Evolutionary conservation across 2,329 filamentous ascomycete genomes (phyloP).

Genomic region (Apiospora hydei): DNA sequence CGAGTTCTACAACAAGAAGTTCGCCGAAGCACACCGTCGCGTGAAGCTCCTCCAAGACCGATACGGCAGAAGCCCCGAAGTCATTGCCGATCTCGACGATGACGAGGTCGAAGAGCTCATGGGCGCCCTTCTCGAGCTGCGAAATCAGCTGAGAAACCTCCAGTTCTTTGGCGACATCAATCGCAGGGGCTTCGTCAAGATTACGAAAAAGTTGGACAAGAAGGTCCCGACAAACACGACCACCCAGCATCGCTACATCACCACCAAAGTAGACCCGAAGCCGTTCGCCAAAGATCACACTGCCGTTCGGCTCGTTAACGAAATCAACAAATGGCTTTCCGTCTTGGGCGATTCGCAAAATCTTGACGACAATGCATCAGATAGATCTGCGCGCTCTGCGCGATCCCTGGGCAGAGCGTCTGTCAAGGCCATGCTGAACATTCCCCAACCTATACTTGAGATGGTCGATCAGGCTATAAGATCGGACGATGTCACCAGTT

Average conservation of each 20-base stretch:
- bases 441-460: slow-evolving; percentile 74
- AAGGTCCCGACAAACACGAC: slow-evolving; percentile 75
- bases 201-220: slow-evolving; percentile 98
- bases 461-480: slow-evolving; percentile 75
- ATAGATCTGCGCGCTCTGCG: slow-evolving; percentile 72
- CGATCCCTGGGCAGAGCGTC: slow-evolving; percentile 79
- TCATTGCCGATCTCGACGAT: slow-evolving; percentile 76
- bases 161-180: slow-evolving; percentile 99
- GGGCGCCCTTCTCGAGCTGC: slow-evolving; percentile 86
- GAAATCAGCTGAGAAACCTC: slow-evolving; percentile 86
- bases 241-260: slow-evolving; percentile 85
- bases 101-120: slow-evolving; percentile 93
- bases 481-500: slow-evolving; percentile 65
- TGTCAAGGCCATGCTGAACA: slow-evolving; percentile 75
- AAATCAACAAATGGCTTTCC: slow-evolving; percentile 92
- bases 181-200: slow-evolving; percentile 92
- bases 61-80: slow-evolving; percentile 78
- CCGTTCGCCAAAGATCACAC: slow-evolving; percentile 81
- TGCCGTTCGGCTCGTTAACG: slow-evolving; percentile 55
- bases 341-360: slow-evolving; percentile 78
- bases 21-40: slow-evolving; percentile 81
- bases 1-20: slow-evolving; percentile 96
- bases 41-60: slow-evolving; percentile 86
- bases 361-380: slow-evolving; percentile 77
- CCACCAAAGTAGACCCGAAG: slow-evolving; percentile 87